These are phyloP conservation scores for Oryza nivara DNA, from an alignment of 176 grass and related monocot species.

Conservation along the genomic window DNA sequence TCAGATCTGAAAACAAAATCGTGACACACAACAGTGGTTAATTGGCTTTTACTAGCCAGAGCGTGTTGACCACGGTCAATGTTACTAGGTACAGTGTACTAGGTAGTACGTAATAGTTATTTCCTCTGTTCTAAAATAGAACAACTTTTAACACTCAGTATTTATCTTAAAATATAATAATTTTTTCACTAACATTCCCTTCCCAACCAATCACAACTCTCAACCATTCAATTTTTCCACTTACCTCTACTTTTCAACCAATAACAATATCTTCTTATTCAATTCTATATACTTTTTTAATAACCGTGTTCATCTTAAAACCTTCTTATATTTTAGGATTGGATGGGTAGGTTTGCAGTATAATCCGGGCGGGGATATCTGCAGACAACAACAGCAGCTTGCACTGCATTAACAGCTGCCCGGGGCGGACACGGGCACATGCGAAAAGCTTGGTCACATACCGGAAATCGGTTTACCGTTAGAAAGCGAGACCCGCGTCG, in stretches of 20 bases:
- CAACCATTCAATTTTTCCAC: no score
- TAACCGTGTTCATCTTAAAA: no score
- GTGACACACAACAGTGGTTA: background rate
- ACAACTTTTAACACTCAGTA: no score
- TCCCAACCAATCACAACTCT: no score
- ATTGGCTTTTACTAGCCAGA: background rate
- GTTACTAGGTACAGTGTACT: background rate
- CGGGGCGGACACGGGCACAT: constrained; percentile 40
- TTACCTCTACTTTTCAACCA: no score
- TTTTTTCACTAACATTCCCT: no score
- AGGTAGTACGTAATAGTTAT: background rate
- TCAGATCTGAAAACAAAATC: constrained; percentile 22
- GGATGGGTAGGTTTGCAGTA: background rate
- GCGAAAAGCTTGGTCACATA: constrained; percentile 18
- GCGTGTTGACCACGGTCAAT: background rate
- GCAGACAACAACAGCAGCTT: constrained; percentile 24
- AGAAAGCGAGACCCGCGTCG: constrained; percentile 36
- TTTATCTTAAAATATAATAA: no score
- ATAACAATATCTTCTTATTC: no score
- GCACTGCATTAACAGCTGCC: constrained; percentile 33
- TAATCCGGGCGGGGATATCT: constrained; percentile 24
- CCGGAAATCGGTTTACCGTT: constrained; percentile 28
- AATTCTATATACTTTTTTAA: no score
- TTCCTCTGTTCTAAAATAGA: no score
- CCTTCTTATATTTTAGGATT: no score